Conservation (phyloP, 1,284 basidiomycete genomes). For the Fomitopsis palustris region DNA sequence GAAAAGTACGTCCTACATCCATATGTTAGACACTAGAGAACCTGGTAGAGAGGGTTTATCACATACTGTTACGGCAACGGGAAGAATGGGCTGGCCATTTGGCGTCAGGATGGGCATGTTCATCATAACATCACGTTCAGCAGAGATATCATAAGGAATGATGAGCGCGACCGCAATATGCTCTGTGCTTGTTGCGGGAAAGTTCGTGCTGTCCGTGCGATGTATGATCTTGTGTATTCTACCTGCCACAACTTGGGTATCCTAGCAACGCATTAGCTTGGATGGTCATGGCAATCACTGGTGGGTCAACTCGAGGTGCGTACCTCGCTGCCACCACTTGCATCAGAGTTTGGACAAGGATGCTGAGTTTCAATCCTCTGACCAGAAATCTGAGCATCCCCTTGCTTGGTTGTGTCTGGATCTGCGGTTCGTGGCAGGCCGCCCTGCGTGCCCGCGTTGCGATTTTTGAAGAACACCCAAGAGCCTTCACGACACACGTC, state of each 20-base stretch:
- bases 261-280: no score
- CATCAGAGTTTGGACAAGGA: no score
- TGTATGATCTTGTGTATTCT: not conserved
- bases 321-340: no score
- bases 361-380: no score
- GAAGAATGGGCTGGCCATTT: not conserved
- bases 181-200: no score
- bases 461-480: not conserved
- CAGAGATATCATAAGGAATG: not conserved
- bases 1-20: conserved; percentile 30
- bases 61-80: conserved; percentile 7
- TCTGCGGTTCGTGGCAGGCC: no score
- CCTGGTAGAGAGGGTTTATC: conserved; percentile 4
- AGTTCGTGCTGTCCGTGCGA: not conserved
- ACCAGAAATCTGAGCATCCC: no score
- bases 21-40: conserved; percentile 12
- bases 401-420: no score
- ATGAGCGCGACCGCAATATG: not conserved
- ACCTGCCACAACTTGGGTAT: no score
- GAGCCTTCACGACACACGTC: not conserved
- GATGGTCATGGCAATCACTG: no score
- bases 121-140: not conserved
- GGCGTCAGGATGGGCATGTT: not conserved
- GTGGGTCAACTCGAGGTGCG: no score
- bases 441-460: no score